These are phyloP conservation scores for Vicia faba DNA, from an alignment of 306 rosid genomes.

Conservation along the genomic window DNA sequence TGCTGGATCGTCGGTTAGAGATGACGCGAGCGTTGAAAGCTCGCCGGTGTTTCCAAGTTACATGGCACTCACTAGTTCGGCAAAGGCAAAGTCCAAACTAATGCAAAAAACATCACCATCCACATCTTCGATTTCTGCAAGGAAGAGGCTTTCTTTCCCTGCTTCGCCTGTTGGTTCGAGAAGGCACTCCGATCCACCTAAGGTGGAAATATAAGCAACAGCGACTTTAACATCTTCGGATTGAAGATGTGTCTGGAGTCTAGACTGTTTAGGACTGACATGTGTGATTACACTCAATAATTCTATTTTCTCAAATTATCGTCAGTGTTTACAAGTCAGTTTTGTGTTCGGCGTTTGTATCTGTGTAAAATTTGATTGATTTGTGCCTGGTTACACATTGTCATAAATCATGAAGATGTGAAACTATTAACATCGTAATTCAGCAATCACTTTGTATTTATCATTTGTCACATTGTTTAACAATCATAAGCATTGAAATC, in stretches of 20 bases:
- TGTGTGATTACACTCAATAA: no score
- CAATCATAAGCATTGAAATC: no score
- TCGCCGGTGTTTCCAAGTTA: constrained; percentile 55
- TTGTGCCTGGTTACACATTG: no score
- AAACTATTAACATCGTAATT: no score
- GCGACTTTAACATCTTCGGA: background rate
- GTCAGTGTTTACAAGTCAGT: no score
- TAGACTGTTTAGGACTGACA: no score
- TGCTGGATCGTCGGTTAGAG: constrained; percentile 58
- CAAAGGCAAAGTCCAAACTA: constrained; percentile 57
- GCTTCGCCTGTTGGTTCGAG: constrained; percentile 50
- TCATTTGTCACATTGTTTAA: no score
- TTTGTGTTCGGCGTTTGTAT: no score
- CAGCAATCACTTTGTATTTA: no score
- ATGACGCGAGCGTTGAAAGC: constrained; percentile 59
- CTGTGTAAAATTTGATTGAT: no score
- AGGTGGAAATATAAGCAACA: constrained; percentile 5
- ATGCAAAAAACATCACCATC: constrained; percentile 44
- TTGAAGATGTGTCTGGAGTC: background rate
- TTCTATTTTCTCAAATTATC: no score
- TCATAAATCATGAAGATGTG: no score
- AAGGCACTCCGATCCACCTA: constrained; percentile 69
- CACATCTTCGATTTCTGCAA: constrained; percentile 41
- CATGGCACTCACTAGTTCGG: constrained; percentile 49
- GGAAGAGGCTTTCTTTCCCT: constrained; percentile 66